A percentile compares a stretch with the other conserved stretches of the same genome.
These are phyloP conservation scores for Saturnispora ahearnii DNA, from an alignment of 805 yeast species.

Conservation along the genomic window DNA sequence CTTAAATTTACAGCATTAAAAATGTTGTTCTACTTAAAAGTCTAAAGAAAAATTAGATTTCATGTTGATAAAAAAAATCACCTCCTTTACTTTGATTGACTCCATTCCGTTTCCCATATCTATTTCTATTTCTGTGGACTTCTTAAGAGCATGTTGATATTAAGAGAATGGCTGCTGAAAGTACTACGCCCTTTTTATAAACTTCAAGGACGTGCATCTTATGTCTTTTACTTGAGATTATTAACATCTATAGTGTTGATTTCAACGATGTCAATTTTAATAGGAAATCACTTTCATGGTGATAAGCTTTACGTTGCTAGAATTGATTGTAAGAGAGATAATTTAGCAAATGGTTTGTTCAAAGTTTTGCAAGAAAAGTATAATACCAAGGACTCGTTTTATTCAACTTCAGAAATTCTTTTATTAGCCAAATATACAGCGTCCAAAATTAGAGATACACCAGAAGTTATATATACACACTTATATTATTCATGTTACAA, in stretches of 20 bases:
- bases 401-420: constrained; percentile 42
- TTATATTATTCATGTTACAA: constrained; percentile 40
- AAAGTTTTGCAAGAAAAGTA: constrained; percentile 29
- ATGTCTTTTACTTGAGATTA: constrained; percentile 17
- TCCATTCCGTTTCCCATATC: neutral
- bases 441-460: constrained; percentile 37
- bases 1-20: no score
- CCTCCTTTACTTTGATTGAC: neutral
- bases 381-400: constrained; percentile 19
- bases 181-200: constrained; percentile 21
- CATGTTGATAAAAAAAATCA: neutral
- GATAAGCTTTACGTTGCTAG: constrained; percentile 12
- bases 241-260: constrained; percentile 1
- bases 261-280: neutral
- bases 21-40: no score
- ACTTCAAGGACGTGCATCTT: constrained; percentile 20
- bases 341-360: constrained; percentile 46
- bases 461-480: constrained; percentile 37
- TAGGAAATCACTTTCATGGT: neutral
- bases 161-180: neutral
- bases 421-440: constrained; percentile 38
- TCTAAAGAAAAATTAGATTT: no score
- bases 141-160: neutral
- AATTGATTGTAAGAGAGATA: constrained; percentile 43
- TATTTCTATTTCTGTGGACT: neutral